Evolutionary conservation across 1,284 basidiomycete species (phyloP).

Genomic region (Afroboletus lepidellus): DNA sequence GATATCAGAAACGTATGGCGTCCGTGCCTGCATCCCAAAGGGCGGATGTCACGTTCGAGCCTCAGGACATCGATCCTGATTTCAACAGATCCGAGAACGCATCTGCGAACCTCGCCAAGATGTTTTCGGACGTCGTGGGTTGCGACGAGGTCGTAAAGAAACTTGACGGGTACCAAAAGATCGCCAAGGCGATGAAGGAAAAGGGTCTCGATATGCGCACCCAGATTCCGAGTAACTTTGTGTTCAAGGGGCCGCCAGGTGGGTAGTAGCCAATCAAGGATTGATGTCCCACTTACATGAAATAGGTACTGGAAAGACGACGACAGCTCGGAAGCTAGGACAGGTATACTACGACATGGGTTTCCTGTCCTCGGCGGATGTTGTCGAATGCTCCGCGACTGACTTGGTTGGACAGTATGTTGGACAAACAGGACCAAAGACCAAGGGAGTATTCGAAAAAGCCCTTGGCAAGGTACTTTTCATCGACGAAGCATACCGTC

Average conservation of each 20-base stretch:
- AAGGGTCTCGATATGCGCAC: conserved; percentile 44
- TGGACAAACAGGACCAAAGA: conserved; percentile 68
- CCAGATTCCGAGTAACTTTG: conserved; percentile 61
- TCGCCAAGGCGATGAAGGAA: conserved; percentile 43
- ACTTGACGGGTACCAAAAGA: conserved; percentile 50
- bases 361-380: conserved; percentile 29
- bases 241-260: conserved; percentile 68
- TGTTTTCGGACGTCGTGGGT: conserved; percentile 64
- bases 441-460: conserved; percentile 52
- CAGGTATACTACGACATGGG: conserved; percentile 35
- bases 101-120: conserved; percentile 46
- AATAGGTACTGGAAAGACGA: conserved; percentile 43
- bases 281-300: neutral
- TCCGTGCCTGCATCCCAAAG: conserved; percentile 33
- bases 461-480: conserved; percentile 64
- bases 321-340: conserved; percentile 43
- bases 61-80: conserved; percentile 62
- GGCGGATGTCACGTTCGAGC: conserved; percentile 49
- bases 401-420: conserved; percentile 67
- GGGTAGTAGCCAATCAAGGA: neutral
- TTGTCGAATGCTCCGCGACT: conserved; percentile 63
- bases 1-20: conserved; percentile 46
- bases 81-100: conserved; percentile 49
- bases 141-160: conserved; percentile 51
- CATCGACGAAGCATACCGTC: conserved; percentile 64